Conservation (phyloP, 2,329 filamentous ascomycete genomes). For the Epichloe sp. region DNA sequence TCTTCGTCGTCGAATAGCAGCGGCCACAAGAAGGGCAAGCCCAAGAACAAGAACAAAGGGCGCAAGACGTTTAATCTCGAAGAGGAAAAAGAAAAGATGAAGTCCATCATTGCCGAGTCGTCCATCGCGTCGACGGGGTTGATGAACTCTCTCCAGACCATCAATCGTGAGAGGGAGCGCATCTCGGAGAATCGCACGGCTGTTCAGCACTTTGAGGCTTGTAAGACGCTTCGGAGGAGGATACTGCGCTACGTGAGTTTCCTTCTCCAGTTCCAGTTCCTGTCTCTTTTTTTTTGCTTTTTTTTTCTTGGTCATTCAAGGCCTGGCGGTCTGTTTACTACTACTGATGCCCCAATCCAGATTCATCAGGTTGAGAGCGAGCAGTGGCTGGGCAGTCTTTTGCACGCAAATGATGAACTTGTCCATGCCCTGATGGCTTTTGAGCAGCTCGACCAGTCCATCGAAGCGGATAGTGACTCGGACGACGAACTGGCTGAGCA, state of each 20-base stretch:
- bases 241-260: slow-evolving; percentile 62
- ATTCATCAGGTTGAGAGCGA: slow-evolving; percentile 87
- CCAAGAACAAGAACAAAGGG: slow-evolving; percentile 33
- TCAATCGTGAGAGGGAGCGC: slow-evolving; percentile 78
- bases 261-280: neutral
- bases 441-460: slow-evolving; percentile 80
- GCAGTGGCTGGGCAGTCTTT: slow-evolving; percentile 78
- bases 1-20: neutral
- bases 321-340: neutral
- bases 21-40: slow-evolving; percentile 36
- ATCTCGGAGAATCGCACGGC: slow-evolving; percentile 75
- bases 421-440: slow-evolving; percentile 87
- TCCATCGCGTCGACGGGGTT: slow-evolving; percentile 87
- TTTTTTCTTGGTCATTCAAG: neutral
- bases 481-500: slow-evolving; percentile 56
- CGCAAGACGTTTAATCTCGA: slow-evolving; percentile 66
- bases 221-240: slow-evolving; percentile 72
- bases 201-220: slow-evolving; percentile 66
- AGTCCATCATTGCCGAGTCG: slow-evolving; percentile 76
- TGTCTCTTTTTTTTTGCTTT: neutral
- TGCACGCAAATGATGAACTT: slow-evolving; percentile 94
- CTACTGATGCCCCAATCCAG: slow-evolving; percentile 20
- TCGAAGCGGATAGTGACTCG: slow-evolving; percentile 61
- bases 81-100: slow-evolving; percentile 75
- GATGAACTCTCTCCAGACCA: slow-evolving; percentile 71